These are phyloP conservation scores for Aplosporella prunicola DNA, from an alignment of 2,329 filamentous ascomycete species.

Conservation along the genomic window DNA sequence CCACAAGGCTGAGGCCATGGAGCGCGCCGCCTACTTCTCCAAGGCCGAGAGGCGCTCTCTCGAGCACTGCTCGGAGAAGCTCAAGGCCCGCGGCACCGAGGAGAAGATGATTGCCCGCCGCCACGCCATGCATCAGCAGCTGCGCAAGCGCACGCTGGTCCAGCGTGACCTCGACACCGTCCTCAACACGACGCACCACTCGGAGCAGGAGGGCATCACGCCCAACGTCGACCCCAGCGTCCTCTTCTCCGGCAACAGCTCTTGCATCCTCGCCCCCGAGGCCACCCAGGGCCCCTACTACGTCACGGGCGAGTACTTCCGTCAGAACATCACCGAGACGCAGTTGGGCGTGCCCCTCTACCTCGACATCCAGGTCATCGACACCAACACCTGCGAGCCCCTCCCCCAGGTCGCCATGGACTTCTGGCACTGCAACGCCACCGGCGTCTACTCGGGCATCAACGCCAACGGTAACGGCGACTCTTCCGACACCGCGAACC, in stretches of 20 bases:
- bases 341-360: conserved; percentile 41
- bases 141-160: conserved; percentile 27
- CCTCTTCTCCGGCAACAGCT: conserved; percentile 25
- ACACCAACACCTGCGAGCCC: conserved; percentile 45
- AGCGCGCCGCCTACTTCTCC: conserved; percentile 26
- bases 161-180: conserved; percentile 15
- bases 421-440: conserved; percentile 41
- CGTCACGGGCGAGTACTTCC: conserved; percentile 43
- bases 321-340: conserved; percentile 39
- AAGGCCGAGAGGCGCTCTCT: conserved; percentile 16
- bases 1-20: conserved; percentile 24
- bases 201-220: conserved; percentile 22
- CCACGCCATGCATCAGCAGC: conserved; percentile 28
- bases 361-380: conserved; percentile 46
- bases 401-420: conserved; percentile 42
- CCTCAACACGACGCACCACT: conserved; percentile 19
- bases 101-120: conserved; percentile 34
- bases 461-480: conserved; percentile 35
- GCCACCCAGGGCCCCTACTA: conserved; percentile 26
- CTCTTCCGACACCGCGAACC: conserved; percentile 22
- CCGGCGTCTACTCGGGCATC: conserved; percentile 36
- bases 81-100: conserved; percentile 32
- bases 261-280: conserved; percentile 27
- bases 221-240: conserved; percentile 18
- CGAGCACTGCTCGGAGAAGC: conserved; percentile 31